These are phyloP conservation scores for Auricularia sp. DNA, from an alignment of 768 basidiomycete genomes.

Conservation along the genomic window DNA sequence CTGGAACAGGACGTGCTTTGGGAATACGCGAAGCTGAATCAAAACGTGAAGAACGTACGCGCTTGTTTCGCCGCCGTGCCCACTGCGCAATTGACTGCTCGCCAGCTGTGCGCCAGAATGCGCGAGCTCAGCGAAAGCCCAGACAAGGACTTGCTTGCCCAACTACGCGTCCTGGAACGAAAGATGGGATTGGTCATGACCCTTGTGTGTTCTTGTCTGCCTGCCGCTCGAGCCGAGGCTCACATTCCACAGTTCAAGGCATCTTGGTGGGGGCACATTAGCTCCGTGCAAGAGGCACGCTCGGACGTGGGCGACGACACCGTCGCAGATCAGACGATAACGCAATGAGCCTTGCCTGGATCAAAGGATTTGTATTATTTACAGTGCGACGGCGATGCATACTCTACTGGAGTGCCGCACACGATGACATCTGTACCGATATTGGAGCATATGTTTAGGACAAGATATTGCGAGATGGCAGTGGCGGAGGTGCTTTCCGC, in stretches of 20 bases:
- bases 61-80: neutral
- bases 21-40: neutral
- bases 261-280: neutral
- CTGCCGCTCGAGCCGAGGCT: neutral
- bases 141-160: neutral
- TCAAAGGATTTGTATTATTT: neutral
- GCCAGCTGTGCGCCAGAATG: neutral
- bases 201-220: neutral
- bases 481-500: neutral
- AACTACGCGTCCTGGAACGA: neutral
- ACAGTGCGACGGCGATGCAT: neutral
- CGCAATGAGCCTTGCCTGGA: neutral
- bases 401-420: neutral
- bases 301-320: neutral
- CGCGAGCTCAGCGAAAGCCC: neutral
- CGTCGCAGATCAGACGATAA: neutral
- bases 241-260: neutral
- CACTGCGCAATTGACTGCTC: neutral
- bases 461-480: neutral
- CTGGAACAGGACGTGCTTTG: neutral
- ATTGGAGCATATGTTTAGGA: neutral
- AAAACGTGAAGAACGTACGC: neutral
- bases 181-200: constrained; percentile 1
- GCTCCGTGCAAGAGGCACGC: neutral
- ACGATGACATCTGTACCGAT: neutral